Evolutionary conservation across 2,329 filamentous ascomycete genomes (phyloP).

Genomic region (Teratosphaeria zuluensis): DNA sequence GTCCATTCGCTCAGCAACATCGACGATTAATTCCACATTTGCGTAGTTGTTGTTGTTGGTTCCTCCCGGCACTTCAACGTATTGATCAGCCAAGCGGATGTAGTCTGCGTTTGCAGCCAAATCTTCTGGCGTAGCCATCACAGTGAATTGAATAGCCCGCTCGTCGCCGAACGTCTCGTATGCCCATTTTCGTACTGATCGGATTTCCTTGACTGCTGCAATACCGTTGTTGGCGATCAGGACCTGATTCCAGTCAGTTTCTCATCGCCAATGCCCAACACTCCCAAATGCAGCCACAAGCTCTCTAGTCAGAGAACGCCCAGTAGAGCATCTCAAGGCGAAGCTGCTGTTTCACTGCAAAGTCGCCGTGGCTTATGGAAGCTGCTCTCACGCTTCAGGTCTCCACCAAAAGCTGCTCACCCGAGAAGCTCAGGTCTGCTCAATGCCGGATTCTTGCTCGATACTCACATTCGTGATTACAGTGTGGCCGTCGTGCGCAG

Average conservation of each 20-base stretch:
- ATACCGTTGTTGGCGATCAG: slow-evolving; percentile 99
- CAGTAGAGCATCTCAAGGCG: not conserved
- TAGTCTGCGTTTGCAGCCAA: slow-evolving; percentile 96
- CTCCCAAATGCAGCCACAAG: not conserved
- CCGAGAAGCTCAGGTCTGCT: not conserved
- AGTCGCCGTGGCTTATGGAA: not conserved
- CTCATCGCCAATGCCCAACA: slow-evolving; percentile 4
- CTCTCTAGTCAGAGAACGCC: not conserved
- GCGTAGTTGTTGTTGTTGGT: slow-evolving; percentile 99
- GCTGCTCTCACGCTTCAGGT: not conserved
- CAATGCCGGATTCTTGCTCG: not conserved
- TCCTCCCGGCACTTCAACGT: slow-evolving; percentile 95
- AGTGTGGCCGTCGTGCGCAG: slow-evolving; percentile 81
- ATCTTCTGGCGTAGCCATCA: slow-evolving; percentile 99
- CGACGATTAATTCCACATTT: slow-evolving; percentile 98
- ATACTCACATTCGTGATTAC: slow-evolving; percentile 88
- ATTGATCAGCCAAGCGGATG: slow-evolving; percentile 98
- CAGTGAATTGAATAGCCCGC: slow-evolving; percentile 95
- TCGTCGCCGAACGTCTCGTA: slow-evolving; percentile 99
- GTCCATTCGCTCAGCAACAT: slow-evolving; percentile 95
- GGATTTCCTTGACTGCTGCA: slow-evolving; percentile 97
- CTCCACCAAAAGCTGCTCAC: not conserved
- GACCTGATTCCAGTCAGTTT: slow-evolving; percentile 49
- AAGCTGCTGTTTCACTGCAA: not conserved
- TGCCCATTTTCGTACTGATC: slow-evolving; percentile 98